A percentile compares a stretch with the other conserved stretches of the same genome.
Conservation (phyloP, 352 stramenopile species). For the Phytophthora fragariae region DNA sequence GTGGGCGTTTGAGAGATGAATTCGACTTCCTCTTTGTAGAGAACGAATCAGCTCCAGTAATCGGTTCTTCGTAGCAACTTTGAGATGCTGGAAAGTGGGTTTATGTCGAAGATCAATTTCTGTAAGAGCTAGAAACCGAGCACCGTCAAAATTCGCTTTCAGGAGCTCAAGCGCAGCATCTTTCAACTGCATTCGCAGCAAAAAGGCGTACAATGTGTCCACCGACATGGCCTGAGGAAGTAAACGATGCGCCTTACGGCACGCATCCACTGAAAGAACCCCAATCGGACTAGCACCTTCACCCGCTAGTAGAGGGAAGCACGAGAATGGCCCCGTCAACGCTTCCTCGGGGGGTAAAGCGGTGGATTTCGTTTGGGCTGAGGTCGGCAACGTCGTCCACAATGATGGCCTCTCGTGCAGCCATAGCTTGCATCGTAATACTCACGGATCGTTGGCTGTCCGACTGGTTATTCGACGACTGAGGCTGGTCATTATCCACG, state of each 20-base stretch:
- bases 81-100: slow-evolving; percentile 55
- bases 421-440: slow-evolving; percentile 51
- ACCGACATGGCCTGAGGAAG: slow-evolving; percentile 69
- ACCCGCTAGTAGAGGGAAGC: slow-evolving; percentile 50
- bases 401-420: slow-evolving; percentile 36
- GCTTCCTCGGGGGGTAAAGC: slow-evolving; percentile 28
- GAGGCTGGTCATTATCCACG: neutral
- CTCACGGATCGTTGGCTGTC: slow-evolving; percentile 1
- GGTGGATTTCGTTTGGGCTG: slow-evolving; percentile 20
- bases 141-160: slow-evolving; percentile 49
- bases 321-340: slow-evolving; percentile 57
- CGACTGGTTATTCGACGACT: slow-evolving; percentile 14
- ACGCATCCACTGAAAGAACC: slow-evolving; percentile 66
- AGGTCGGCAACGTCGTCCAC: slow-evolving; percentile 48
- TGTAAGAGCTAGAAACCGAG: slow-evolving; percentile 53
- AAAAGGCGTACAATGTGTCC: slow-evolving; percentile 52
- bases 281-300: slow-evolving; percentile 38
- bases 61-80: slow-evolving; percentile 61
- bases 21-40: slow-evolving; percentile 46
- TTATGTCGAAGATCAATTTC: slow-evolving; percentile 64
- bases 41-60: slow-evolving; percentile 62
- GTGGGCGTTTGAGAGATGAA: slow-evolving; percentile 45
- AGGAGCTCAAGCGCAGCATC: slow-evolving; percentile 59
- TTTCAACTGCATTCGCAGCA: slow-evolving; percentile 57
- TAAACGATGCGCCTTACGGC: slow-evolving; percentile 54